These are phyloP conservation scores for Aspergillus vadensis DNA, from an alignment of 2,329 filamentous ascomycete genomes.

Conservation along the genomic window DNA sequence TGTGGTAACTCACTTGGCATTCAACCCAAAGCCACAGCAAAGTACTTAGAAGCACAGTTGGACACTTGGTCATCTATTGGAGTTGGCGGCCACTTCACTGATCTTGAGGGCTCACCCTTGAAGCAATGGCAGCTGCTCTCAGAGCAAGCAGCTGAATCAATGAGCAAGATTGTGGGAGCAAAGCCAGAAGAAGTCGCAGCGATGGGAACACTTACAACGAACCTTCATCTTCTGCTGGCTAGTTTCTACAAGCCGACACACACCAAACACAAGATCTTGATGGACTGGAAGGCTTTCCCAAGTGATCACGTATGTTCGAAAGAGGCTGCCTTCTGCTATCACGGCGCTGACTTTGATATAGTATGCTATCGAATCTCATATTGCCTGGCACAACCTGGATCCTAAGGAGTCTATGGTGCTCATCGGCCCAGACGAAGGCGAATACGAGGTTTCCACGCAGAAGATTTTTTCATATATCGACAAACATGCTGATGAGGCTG, in stretches of 20 bases:
- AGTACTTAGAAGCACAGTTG: conserved; percentile 70
- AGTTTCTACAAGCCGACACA: conserved; percentile 75
- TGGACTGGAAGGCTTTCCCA: conserved; percentile 86
- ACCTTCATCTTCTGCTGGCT: conserved; percentile 77
- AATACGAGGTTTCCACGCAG: conserved; percentile 66
- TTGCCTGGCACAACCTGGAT: conserved; percentile 68
- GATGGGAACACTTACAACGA: conserved; percentile 83
- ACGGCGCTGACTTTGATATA: conserved; percentile 39
- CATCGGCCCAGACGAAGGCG: conserved; percentile 62
- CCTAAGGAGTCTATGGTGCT: conserved; percentile 70
- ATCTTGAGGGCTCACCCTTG: conserved; percentile 67
- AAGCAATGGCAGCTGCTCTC: conserved; percentile 76
- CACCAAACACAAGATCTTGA: conserved; percentile 70
- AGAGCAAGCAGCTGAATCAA: conserved; percentile 69
- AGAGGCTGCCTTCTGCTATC: background rate
- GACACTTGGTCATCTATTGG: conserved; percentile 81
- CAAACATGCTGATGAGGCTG: conserved; percentile 68
- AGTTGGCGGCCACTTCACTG: conserved; percentile 78
- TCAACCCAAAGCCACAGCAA: conserved; percentile 69
- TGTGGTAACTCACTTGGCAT: conserved; percentile 87
- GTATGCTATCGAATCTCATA: conserved; percentile 81
- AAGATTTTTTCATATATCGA: conserved; percentile 73
- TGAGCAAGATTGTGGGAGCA: conserved; percentile 73
- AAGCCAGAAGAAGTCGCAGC: conserved; percentile 71
- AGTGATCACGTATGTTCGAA: conserved; percentile 68